phyloP scores from a whole-genome alignment of 306 rosid genomes.

The Prunus mume region DNA sequence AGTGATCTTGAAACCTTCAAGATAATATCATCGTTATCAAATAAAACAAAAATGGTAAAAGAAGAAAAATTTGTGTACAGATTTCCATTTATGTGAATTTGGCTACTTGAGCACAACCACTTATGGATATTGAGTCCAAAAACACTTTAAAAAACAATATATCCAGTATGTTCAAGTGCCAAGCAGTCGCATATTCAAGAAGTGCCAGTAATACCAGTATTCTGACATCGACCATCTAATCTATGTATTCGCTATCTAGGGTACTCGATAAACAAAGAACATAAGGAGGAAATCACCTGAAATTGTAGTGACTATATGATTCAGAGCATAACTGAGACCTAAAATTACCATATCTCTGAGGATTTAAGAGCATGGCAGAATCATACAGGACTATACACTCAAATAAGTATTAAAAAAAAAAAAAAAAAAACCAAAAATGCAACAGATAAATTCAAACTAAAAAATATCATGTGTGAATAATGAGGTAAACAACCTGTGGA shows the following conservation, averaged over 20 bases:
- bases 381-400: neutral
- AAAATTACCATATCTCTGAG: neutral
- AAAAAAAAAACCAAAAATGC: neutral
- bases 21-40: neutral
- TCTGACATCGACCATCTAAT: neutral
- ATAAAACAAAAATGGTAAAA: neutral
- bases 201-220: neutral
- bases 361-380: neutral
- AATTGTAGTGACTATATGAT: neutral
- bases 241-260: neutral
- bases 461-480: neutral
- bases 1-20: neutral
- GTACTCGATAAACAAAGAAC: neutral
- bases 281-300: neutral
- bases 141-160: neutral
- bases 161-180: neutral
- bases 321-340: neutral
- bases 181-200: neutral
- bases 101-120: neutral
- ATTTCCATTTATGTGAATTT: neutral
- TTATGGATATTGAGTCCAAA: neutral
- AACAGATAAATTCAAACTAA: neutral
- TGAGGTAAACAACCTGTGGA: neutral
- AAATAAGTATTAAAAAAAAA: neutral
- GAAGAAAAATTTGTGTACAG: neutral